Conservation (phyloP, 225 moss, liverwort and hornwort species). For the Straminergon stramineum region DNA sequence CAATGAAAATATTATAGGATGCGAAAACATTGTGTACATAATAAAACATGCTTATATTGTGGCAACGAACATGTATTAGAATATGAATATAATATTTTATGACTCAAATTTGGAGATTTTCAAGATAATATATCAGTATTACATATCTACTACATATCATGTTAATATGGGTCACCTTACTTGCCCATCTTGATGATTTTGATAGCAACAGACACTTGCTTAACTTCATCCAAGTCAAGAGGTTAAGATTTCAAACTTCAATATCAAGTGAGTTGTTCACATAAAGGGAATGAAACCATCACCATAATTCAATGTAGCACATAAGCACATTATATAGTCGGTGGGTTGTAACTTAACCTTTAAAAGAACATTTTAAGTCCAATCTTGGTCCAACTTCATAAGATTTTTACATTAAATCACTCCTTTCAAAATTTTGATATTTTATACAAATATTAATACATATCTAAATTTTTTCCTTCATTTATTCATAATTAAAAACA, state of each 20-base stretch:
- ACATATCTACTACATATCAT: too few species aligned
- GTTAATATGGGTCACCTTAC: too few species aligned
- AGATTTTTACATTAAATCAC: not conserved
- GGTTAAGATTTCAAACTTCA: not conserved
- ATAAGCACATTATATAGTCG: not conserved
- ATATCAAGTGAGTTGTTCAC: not conserved
- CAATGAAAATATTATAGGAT: too few species aligned
- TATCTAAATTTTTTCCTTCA: not conserved
- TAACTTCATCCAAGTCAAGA: too few species aligned
- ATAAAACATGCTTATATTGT: too few species aligned
- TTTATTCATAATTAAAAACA: not conserved
- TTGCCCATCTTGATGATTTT: too few species aligned
- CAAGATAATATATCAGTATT: too few species aligned
- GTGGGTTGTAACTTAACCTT: not conserved
- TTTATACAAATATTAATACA: not conserved
- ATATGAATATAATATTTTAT: too few species aligned
- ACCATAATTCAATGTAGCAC: not conserved
- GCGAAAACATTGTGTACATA: too few species aligned
- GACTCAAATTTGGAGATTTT: too few species aligned
- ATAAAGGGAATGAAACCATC: accelerated
- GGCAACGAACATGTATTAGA: too few species aligned
- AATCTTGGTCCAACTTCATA: accelerated
- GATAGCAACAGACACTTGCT: too few species aligned
- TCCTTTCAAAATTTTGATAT: not conserved
- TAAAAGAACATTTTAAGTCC: not conserved